Base-by-base conservation (phyloP, 441 rosid genomes). In the Adansonia gregorii region DNA sequence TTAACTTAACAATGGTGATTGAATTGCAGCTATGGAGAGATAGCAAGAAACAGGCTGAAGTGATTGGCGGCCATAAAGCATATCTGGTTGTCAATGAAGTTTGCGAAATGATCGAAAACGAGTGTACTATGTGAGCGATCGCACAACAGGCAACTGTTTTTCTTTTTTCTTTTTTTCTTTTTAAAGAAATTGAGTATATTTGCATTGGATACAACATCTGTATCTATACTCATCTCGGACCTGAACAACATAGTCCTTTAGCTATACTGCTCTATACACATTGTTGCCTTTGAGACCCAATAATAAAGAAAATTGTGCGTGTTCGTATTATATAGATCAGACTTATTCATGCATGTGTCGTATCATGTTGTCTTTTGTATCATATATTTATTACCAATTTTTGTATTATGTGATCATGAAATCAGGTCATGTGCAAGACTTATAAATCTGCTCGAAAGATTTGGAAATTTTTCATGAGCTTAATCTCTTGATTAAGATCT, bases 31-130 rank as follows among this genome's bases (percentile, higher is more conserved):
- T 93, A 39, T 93, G 98, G 98, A 92, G 83, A 81, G 88, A 90
- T 63, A 12, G 91, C 49, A 76, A 88, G 82, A 95, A 92, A 82
- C 95, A 89, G 79, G 94, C 76, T 2, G 94, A 93, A 81, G 89
- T 93, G 51, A 87, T 91, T 2, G 98, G 98, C 3, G 98, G 93
- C 48, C 94, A 93, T 85, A 93, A 91, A 83, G 94, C 95, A 22
- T 84, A 92, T 80, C 65, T 91, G 31, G 98, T 92, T 64, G 74
- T 93, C 67, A 81, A 86, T 63, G 97, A 95, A 84, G 92, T 91
- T 5, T 82, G 89, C 3, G 84, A 91, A 74, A 91, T 92, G 95
- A 93, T 95, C 48, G 98, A 91, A 81, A 88, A 86, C 51, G 88
- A 83, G 35, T 59, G 43, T 11, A 70, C 80, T n/a, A 3, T 49